Conservation (phyloP, 805 yeast genomes). For the Kodamaea fukazawae region DNA sequence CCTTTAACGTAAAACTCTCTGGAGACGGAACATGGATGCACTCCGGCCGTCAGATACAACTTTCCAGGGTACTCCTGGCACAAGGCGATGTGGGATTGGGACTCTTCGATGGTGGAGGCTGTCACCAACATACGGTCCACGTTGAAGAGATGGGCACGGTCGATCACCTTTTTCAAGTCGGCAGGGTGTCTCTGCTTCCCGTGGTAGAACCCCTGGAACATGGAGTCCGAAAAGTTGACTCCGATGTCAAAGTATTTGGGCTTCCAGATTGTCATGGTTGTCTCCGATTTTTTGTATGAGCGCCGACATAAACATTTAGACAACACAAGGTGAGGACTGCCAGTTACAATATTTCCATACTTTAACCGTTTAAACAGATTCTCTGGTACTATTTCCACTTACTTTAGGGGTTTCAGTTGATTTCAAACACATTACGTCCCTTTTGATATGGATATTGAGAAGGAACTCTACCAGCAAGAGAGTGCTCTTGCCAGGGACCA, state of each 20-base stretch:
- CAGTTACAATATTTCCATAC: no score
- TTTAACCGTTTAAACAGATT: no score
- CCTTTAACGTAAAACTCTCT: constrained; percentile 33
- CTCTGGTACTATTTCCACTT: no score
- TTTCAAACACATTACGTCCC: no score
- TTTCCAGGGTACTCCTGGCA: constrained; percentile 38
- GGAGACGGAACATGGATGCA: constrained; percentile 88
- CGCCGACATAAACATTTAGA: no score
- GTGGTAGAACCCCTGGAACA: constrained; percentile 81
- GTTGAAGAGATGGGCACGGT: constrained; percentile 61
- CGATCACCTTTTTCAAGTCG: constrained; percentile 64
- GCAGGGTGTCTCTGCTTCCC: constrained; percentile 60
- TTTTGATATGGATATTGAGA: constrained; percentile 6
- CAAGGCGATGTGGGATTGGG: constrained; percentile 57
- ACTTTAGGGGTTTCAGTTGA: no score
- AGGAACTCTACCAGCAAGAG: constrained; percentile 20
- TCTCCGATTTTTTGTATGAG: no score
- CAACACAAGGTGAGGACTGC: no score
- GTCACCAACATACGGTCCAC: constrained; percentile 77
- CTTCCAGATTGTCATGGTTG: constrained; percentile 24
- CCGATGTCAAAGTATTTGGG: constrained; percentile 47
- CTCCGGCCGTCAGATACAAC: constrained; percentile 76
- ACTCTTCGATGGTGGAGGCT: constrained; percentile 74
- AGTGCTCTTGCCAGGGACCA: constrained; percentile 37
- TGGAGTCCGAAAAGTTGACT: constrained; percentile 82